phyloP scores from a whole-genome alignment of 768 basidiomycete genomes.

The Tylopilus rubrobrunneus region DNA sequence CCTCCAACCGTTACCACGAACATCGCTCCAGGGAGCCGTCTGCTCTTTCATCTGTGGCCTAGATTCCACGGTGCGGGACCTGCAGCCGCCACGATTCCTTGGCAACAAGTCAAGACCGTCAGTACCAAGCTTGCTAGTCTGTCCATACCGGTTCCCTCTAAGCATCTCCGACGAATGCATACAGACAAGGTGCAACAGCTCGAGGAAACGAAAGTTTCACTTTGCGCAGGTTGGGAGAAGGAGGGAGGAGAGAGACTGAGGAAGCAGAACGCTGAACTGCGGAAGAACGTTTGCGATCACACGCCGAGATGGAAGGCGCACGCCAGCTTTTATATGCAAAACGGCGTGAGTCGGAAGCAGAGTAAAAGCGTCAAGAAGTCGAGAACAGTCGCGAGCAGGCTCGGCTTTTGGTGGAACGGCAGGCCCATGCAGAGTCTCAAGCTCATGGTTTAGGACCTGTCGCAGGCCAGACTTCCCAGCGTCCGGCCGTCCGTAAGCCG shows the following conservation, averaged over 20 bases:
- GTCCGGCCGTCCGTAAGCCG: neutral
- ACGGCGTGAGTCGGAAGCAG: slow-evolving; percentile 2
- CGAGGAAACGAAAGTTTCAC: slow-evolving; percentile 12
- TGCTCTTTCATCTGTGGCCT: neutral
- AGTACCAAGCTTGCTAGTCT: too few species aligned
- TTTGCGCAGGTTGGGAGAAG: slow-evolving; percentile 25
- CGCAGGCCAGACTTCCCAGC: neutral
- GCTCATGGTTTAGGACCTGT: neutral
- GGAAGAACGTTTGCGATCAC: slow-evolving; percentile 10
- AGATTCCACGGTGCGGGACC: neutral
- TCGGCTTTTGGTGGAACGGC: slow-evolving; percentile 11
- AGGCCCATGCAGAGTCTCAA: slow-evolving; percentile 6
- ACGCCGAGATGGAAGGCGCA: slow-evolving; percentile 11
- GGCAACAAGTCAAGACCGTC: too few species aligned
- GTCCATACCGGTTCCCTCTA: too few species aligned
- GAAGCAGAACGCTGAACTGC: slow-evolving; percentile 15
- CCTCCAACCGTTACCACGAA: neutral
- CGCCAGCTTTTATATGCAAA: slow-evolving; percentile 3
- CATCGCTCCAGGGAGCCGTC: neutral
- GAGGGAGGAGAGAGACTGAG: slow-evolving; percentile 14
- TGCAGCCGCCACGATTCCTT: neutral
- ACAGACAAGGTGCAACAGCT: slow-evolving; percentile 14
- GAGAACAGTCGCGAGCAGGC: neutral
- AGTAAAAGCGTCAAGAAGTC: slow-evolving; percentile 10
- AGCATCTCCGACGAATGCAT: slow-evolving; percentile 16